These are phyloP conservation scores for Psilocybe cubensis DNA, from an alignment of 768 basidiomycete genomes.

Conservation along the genomic window DNA sequence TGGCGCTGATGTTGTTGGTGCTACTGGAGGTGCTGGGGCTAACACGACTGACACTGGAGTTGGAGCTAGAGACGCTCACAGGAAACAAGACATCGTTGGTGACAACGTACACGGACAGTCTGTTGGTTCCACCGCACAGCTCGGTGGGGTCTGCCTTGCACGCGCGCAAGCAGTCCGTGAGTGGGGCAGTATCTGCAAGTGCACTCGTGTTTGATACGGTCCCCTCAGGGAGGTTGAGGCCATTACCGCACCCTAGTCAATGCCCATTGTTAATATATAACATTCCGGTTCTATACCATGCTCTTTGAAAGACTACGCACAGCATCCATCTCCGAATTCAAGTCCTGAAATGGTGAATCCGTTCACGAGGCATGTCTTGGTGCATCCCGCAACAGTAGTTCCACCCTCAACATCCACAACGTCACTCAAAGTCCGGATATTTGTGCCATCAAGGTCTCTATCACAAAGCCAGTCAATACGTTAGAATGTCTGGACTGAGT, in stretches of 20 bases:
- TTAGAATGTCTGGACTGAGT: no score
- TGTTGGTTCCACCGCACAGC: slow-evolving; percentile 18
- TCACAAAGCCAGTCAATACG: no score
- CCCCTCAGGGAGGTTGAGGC: slow-evolving; percentile 8
- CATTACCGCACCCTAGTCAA: slow-evolving; percentile 18
- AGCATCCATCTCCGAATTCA: slow-evolving; percentile 24
- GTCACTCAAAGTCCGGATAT: slow-evolving; percentile 14
- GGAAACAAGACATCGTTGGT: no score
- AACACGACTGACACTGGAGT: no score
- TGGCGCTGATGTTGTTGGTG: no score
- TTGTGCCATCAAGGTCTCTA: no score
- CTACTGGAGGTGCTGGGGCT: no score
- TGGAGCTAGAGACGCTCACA: no score
- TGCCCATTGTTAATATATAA: background rate
- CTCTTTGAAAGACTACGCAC: slow-evolving; percentile 6
- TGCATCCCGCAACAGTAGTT: slow-evolving; percentile 18
- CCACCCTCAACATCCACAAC: slow-evolving; percentile 15
- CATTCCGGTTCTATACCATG: background rate
- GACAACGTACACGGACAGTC: slow-evolving; percentile 15
- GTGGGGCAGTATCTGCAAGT: no score
- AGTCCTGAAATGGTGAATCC: slow-evolving; percentile 21
- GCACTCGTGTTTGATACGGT: no score
- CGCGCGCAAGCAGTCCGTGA: slow-evolving; percentile 14
- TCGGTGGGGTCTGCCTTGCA: slow-evolving; percentile 19
- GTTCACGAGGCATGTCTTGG: slow-evolving; percentile 10